These are phyloP conservation scores for Osmanthus fragrans DNA, from an alignment of 257 asterid species.

Conservation along the genomic window DNA sequence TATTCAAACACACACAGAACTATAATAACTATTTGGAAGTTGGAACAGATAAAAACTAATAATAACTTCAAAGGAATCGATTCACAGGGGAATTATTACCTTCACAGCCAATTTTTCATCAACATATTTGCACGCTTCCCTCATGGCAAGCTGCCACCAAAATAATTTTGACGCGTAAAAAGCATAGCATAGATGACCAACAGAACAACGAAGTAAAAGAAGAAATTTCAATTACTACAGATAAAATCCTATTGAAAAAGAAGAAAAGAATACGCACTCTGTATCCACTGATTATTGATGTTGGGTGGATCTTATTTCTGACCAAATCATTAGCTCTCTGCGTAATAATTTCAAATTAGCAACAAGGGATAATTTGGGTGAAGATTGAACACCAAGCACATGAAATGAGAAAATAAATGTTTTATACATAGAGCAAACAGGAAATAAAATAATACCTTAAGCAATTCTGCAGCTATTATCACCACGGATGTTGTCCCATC, in stretches of 20 bases:
- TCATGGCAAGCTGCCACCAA: conserved; percentile 86
- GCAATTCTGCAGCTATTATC: conserved; percentile 94
- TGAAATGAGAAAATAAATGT: not conserved
- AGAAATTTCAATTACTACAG: not conserved
- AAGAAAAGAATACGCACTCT: conserved; percentile 48
- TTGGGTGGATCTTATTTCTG: conserved; percentile 92
- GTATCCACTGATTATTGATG: conserved; percentile 93
- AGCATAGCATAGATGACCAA: conserved; percentile 8
- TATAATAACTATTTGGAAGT: not conserved
- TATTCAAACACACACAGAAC: not conserved
- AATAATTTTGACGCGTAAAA: conserved; percentile 10
- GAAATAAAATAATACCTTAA: conserved; percentile 57
- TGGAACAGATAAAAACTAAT: not conserved
- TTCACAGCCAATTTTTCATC: conserved; percentile 84
- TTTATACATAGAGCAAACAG: not conserved
- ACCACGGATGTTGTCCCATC: conserved; percentile 99
- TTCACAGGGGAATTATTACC: conserved; percentile 40
- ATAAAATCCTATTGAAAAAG: not conserved
- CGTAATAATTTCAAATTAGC: conserved; percentile 31
- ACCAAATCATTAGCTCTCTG: conserved; percentile 98
- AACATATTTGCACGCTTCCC: conserved; percentile 98
- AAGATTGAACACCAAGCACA: not conserved
- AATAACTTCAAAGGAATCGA: conserved; percentile 8
- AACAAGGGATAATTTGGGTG: not conserved
- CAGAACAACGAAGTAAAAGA: not conserved